Base-by-base conservation (phyloP, 2,329 filamentous ascomycete genomes). In the Torrubiella hemipterigena region DNA sequence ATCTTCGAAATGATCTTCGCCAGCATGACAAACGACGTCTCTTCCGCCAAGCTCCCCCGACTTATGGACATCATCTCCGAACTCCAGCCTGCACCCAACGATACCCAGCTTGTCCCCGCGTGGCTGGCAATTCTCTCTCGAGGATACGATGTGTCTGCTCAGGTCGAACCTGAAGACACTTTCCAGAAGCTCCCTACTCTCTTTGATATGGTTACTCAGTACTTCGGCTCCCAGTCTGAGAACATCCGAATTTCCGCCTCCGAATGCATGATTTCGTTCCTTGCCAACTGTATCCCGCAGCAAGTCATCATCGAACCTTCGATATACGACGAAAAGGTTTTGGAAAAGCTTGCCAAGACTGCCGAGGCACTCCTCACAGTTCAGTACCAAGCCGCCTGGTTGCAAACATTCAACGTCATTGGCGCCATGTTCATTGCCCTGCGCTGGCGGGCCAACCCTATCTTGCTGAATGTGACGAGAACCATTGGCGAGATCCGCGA, bases 1-100 rank as follows among this genome's bases (percentile, higher is more conserved):
- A 89, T 96, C 4, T 98, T 98, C 47, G 91, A 98, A 54, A 81
- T 93, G 53, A 93, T 96, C 27, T 96, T 98, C 42, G 80, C 81
- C 45, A 81, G 86, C 7, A 87, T 98, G 80, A 73, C 77, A 12
- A 81, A 87, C 42, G 85, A 93, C 42, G 69, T 87, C 29, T 83
- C 87, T 0, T 93, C 86, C 3, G 73, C 84, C 1, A 98, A 96
- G 58, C 68, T 98, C 10, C 86, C 87, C 3, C 74, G 83, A 34
- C 69, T 98, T 10, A 70, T 96, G 46, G 86, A 94, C 41, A 86
- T 91, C 31, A 94, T 98, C 43, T 78, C 81, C 10, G 87, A 96
- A 52, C 63, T 98, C 42, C 84, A 89, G 43, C 91, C 91, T 7
- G 83, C 86, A 4, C 75, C 87, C 43, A 94, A 89, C 54, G 91